Evolutionary conservation across 495 filamentous ascomycete species (phyloP).

Genomic region (Xylaria curta): DNA sequence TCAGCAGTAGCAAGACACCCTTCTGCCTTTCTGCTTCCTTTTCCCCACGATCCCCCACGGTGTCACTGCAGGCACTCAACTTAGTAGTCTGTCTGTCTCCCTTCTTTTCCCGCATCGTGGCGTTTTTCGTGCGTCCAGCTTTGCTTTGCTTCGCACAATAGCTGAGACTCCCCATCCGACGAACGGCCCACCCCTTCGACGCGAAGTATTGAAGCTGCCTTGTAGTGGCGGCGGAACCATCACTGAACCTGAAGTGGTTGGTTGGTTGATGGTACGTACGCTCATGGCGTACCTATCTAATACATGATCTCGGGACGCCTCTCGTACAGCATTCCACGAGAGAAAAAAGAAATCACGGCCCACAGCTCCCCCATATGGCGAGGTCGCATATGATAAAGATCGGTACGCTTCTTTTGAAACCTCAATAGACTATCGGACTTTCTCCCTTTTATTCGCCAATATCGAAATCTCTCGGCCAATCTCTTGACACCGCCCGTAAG

Average conservation of each 20-base stretch:
- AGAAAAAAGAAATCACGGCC: slow-evolving; percentile 13
- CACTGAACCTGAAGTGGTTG: not conserved
- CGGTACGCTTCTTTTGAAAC: slow-evolving; percentile 30
- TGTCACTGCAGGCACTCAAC: not conserved
- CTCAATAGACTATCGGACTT: slow-evolving; percentile 35
- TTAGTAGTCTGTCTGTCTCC: not conserved
- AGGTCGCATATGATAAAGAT: slow-evolving; percentile 5
- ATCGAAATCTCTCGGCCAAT: slow-evolving; percentile 33
- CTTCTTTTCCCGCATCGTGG: slow-evolving; percentile 19
- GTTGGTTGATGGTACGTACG: slow-evolving; percentile 8
- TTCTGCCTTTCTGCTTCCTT: not conserved
- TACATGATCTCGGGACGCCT: slow-evolving; percentile 16
- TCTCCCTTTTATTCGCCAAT: slow-evolving; percentile 27
- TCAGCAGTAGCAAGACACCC: not conserved
- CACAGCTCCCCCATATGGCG: not conserved
- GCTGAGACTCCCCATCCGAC: slow-evolving; percentile 20
- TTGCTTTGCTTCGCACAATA: slow-evolving; percentile 14
- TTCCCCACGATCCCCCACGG: slow-evolving; percentile 19
- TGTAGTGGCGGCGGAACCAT: not conserved
- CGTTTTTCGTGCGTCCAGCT: slow-evolving; percentile 7
- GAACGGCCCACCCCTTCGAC: slow-evolving; percentile 6
- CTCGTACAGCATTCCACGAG: slow-evolving; percentile 6
- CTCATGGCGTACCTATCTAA: slow-evolving; percentile 1
- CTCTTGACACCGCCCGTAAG: slow-evolving; percentile 23
- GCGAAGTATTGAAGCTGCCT: not conserved